Conservation (phyloP, 208 protist genomes). For the Crithidia acanthocephali region DNA sequence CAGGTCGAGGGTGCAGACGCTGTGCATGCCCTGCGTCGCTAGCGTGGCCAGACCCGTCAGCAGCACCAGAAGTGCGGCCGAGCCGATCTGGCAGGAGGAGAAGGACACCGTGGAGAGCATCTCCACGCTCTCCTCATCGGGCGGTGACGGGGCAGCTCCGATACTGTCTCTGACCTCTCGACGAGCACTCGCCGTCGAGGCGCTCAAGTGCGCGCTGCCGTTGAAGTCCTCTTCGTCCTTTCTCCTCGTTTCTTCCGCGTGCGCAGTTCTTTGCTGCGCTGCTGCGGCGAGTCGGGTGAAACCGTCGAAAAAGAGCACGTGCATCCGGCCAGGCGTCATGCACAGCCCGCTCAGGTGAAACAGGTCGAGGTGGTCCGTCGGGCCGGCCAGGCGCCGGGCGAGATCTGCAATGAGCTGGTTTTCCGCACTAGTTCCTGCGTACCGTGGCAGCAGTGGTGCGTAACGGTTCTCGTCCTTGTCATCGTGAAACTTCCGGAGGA, state of each 20-base stretch:
- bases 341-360: constrained; percentile 71
- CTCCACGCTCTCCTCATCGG: not conserved
- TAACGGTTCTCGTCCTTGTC: constrained; percentile 31
- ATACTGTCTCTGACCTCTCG: too few relatives aligned
- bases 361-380: constrained; percentile 41
- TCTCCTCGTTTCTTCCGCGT: not conserved
- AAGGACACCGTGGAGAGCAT: constrained; percentile 66
- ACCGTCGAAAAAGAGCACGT: constrained; percentile 71
- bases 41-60: constrained; percentile 44
- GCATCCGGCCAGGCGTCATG: constrained; percentile 61
- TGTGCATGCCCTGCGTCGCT: not conserved
- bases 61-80: constrained; percentile 62
- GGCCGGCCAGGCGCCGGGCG: constrained; percentile 44
- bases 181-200: not conserved
- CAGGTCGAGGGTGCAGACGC: constrained; percentile 56
- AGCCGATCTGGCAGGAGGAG: constrained; percentile 67
- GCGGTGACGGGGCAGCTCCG: not conserved
- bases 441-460: constrained; percentile 44
- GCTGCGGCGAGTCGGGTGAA: constrained; percentile 14
- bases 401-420: constrained; percentile 72
- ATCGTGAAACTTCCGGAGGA: constrained; percentile 22
- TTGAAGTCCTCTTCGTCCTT: too few relatives aligned
- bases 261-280: not conserved
- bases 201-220: too few relatives aligned
- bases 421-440: constrained; percentile 32